Base-by-base conservation (phyloP, 1,284 basidiomycete genomes). In the Malassezia caprae region DNA sequence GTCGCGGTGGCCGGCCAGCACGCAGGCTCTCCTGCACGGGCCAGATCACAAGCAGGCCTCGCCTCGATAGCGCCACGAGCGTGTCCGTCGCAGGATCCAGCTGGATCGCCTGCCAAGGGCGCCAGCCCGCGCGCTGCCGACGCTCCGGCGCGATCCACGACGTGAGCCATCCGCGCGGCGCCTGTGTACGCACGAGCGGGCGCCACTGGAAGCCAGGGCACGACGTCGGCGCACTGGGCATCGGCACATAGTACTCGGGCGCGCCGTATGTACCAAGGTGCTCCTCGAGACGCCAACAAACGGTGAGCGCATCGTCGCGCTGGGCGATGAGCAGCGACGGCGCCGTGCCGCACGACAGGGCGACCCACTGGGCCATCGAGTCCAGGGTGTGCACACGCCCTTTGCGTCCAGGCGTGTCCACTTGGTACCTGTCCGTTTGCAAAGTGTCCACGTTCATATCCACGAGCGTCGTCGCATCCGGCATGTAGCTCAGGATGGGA, bases 101-200 rank as follows among this genome's bases (percentile, higher is more conserved):
- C 34, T 68, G 65, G 23, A 69, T 56, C 1, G 63, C 65, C 5
- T 53, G 58, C 67, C 67, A 69, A 10, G 55, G 50, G 40, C 65
- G 59, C 23, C 53, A 60, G 7, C 37, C 37, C 23, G 23, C 17
- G 8, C 19, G 19, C 4, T 24, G 19, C 13, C 7, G 19, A 3
- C 23, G 37, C 17, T 40, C 19, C 37, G 8, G 23, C 4, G 23
- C 7, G n/a, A 19, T 10, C 17, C 37, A 24, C 12, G 37, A 7
- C 17, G 8, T 19, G 17, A 11, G 17, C 37, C 37, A 40, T 19
- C 19, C 23, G 17, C 23, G 37, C 17, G 3, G 13, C 8, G 37
- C 37, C 23, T 24, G 7, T 7, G 15, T 24, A 7, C 23, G 37
- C 8, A 21, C 19, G 19, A 40, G 19, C 8, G 23, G 23, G 37